Percentiles rank a stretch among this genome's conserved stretches.
These are phyloP conservation scores for Xylariaceae sp. DNA, from an alignment of 2,329 filamentous ascomycete species.

Conservation along the genomic window DNA sequence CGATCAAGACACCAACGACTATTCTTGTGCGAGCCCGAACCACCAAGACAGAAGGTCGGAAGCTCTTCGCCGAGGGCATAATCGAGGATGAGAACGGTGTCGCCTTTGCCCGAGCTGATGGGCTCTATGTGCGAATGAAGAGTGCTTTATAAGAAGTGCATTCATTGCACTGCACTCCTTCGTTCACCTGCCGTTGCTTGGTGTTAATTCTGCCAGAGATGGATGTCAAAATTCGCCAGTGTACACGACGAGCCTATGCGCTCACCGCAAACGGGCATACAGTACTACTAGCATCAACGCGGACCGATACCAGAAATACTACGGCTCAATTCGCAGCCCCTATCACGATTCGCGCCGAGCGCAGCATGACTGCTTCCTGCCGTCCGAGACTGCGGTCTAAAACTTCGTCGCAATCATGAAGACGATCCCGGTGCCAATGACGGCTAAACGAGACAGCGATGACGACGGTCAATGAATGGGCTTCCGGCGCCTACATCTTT, in stretches of 20 bases:
- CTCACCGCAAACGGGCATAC: neutral
- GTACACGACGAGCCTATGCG: neutral
- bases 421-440: neutral
- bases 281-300: neutral
- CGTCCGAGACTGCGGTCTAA: neutral
- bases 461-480: neutral
- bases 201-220: neutral
- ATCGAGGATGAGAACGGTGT: slow-evolving; percentile 42
- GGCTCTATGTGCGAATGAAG: slow-evolving; percentile 37
- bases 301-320: neutral
- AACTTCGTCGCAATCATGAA: neutral
- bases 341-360: neutral
- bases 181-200: neutral
- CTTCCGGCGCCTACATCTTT: neutral
- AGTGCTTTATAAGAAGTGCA: slow-evolving; percentile 7
- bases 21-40: slow-evolving; percentile 43
- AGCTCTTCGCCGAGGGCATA: slow-evolving; percentile 37
- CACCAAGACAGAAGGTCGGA: slow-evolving; percentile 46
- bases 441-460: neutral
- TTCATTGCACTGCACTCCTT: neutral
- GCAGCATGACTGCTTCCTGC: neutral
- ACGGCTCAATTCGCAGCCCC: neutral
- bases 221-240: neutral
- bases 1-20: slow-evolving; percentile 45
- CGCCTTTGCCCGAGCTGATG: slow-evolving; percentile 47